These are phyloP conservation scores for Tuber magnatum DNA, from an alignment of 495 filamentous ascomycete species.

Conservation along the genomic window DNA sequence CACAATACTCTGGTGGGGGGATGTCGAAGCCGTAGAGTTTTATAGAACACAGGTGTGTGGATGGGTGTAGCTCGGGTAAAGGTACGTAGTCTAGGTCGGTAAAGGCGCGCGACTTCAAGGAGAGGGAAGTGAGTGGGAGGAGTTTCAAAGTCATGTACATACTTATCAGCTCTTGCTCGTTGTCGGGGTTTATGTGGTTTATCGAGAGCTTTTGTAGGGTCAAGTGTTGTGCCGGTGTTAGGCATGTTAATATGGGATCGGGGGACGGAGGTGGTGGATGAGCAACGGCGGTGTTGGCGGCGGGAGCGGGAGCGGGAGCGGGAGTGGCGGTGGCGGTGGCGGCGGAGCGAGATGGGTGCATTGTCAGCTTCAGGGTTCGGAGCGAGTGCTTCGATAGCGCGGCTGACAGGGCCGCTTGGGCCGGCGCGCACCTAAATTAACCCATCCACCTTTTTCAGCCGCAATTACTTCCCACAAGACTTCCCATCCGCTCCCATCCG, in stretches of 20 bases:
- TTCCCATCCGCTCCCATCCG: neutral
- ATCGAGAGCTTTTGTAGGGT: neutral
- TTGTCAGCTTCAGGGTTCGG: neutral
- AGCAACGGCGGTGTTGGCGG: neutral
- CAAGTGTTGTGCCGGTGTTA: neutral
- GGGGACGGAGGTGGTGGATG: neutral
- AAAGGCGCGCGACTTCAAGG: neutral
- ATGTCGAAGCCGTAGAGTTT: constrained; percentile 2
- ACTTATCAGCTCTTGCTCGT: neutral
- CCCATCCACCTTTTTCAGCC: neutral
- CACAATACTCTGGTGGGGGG: neutral
- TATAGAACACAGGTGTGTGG: neutral
- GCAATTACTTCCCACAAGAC: neutral
- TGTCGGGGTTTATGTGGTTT: neutral
- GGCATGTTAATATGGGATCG: neutral
- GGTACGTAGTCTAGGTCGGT: neutral
- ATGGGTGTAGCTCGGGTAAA: neutral
- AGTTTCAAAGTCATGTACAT: neutral
- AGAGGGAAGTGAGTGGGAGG: constrained; percentile 1
- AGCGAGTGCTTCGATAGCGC: neutral
- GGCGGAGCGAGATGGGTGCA: neutral
- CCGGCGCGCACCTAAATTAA: neutral
- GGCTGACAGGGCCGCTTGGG: neutral
- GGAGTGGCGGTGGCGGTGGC: neutral
- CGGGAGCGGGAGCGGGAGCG: neutral